Base-by-base conservation (phyloP, 257 asterid genomes). In the Perilla frutescens region DNA sequence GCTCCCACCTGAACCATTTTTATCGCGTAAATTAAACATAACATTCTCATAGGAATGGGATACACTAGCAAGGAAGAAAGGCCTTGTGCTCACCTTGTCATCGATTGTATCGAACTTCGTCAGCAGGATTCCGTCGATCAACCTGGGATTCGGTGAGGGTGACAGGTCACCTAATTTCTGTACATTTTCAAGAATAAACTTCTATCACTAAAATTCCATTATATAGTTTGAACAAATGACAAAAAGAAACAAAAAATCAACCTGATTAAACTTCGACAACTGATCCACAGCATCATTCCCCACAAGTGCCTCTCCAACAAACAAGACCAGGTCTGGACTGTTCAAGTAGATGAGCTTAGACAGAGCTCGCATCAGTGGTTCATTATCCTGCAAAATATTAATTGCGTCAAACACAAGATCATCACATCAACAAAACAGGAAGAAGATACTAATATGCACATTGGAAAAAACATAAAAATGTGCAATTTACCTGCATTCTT, bases 281-380 rank as follows among this genome's bases (percentile, higher is more conserved):
- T 94, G 99, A 81, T 94, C 99, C 2, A 94, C 98, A 26, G 93
- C 99, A 63, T 94, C 99, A 45, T 94, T 94, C 56, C 99, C 98
- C 51, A 94, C 99, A 32, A 94, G 97, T 34, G 99, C 99, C 87
- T 94, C 99, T 8, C 99, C 98, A 63, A 94, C 99, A 82, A 94
- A 94, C 84, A 94, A 76, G 72, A 91, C 79, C 70, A 91, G 84
- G 60, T 94, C 98, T 9, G 99, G 98, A 74, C 32, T 90, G 82
- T 94, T 94, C 55, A 91, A 84, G 48, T 91, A 85, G 51, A 94
- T 84, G 13, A 94, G 96, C 93, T 94, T 94, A 20, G 99, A 88
- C 34, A 94, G 88, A 68, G 99, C 99, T 80, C 99, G 89, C 99
- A 94, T 94, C 79, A 94, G 67, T 54, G 99, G 99, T 39, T 94